Percentiles rank a stretch among this genome's conserved stretches.
phyloP scores from a whole-genome alignment of 2,329 filamentous ascomycete species.

The Colletotrichum musicola region DNA sequence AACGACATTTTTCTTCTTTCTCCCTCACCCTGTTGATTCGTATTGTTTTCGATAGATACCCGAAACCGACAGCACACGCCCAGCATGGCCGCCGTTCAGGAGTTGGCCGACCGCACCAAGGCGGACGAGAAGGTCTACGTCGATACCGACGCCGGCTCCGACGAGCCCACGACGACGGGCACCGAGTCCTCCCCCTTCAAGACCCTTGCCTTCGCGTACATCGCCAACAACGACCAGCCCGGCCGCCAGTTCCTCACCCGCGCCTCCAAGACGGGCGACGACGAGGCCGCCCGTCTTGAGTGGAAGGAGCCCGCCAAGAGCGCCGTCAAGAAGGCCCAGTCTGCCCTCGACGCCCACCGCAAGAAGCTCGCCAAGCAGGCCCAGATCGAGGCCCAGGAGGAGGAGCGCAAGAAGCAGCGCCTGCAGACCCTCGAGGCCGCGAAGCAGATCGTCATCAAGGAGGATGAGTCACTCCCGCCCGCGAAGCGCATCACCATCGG shows the following conservation, averaged over 20 bases:
- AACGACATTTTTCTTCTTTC: not conserved
- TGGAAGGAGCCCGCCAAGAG: conserved; percentile 90
- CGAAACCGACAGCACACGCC: conserved; percentile 2
- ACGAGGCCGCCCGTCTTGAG: conserved; percentile 71
- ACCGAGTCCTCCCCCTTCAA: conserved; percentile 84
- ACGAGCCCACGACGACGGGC: conserved; percentile 76
- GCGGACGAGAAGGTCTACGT: conserved; percentile 72
- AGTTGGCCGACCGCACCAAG: conserved; percentile 65
- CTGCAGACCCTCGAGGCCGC: conserved; percentile 77
- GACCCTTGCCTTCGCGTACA: conserved; percentile 81
- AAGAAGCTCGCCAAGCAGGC: conserved; percentile 87
- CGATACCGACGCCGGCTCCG: conserved; percentile 83
- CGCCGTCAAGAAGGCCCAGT: conserved; percentile 86
- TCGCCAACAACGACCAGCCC: conserved; percentile 72
- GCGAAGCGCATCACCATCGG: conserved; percentile 82
- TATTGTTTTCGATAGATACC: not conserved
- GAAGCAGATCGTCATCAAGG: conserved; percentile 77
- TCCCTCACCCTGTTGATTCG: not conserved
- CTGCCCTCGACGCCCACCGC: conserved; percentile 80
- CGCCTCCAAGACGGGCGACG: conserved; percentile 76
- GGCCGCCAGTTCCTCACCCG: conserved; percentile 76
- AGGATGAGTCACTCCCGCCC: conserved; percentile 79
- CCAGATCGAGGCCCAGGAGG: conserved; percentile 77
- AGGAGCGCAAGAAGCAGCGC: conserved; percentile 73
- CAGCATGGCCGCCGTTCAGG: conserved; percentile 59